A percentile compares a stretch with the other conserved stretches of the same genome.
These are phyloP conservation scores for Trichoderma lentiforme DNA, from an alignment of 2,329 filamentous ascomycete species.

Conservation along the genomic window DNA sequence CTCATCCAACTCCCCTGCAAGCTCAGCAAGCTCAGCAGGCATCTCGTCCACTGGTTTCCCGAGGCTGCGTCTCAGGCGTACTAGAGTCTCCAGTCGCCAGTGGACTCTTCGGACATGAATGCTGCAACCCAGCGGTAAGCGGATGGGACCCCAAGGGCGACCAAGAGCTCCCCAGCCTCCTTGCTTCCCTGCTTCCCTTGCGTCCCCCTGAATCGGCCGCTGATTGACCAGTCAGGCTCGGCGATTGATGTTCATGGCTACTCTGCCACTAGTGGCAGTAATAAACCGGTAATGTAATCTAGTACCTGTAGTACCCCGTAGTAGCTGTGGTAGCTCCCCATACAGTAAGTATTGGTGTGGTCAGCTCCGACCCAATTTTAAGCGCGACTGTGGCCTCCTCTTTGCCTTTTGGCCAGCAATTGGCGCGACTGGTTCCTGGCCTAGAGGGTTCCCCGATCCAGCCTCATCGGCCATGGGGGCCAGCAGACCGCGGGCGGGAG, in stretches of 20 bases:
- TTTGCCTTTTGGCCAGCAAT: not conserved
- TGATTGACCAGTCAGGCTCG: conserved; percentile 18
- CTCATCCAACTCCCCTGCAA: conserved; percentile 20
- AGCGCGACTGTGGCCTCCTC: not conserved
- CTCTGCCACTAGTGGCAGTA: conserved; percentile 5
- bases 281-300: conserved; percentile 5
- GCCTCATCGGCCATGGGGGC: not conserved
- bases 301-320: conserved; percentile 5
- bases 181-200: conserved; percentile 11
- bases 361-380: conserved; percentile 2
- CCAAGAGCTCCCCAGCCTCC: conserved; percentile 18
- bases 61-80: conserved; percentile 20
- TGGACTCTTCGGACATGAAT: conserved; percentile 17
- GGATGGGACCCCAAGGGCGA: conserved; percentile 8
- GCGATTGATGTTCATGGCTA: conserved; percentile 13
- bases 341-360: not conserved
- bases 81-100: conserved; percentile 17
- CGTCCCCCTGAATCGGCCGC: conserved; percentile 15
- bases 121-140: conserved; percentile 21
- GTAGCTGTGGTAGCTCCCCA: conserved; percentile 7
- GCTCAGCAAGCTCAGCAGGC: conserved; percentile 20
- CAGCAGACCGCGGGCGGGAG: not conserved
- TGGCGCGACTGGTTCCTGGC: conserved; percentile 12
- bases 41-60: conserved; percentile 14
- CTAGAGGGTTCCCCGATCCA: not conserved